Conservation (phyloP, 2,329 filamentous ascomycete species). For the Colletotrichum somersetense region DNA sequence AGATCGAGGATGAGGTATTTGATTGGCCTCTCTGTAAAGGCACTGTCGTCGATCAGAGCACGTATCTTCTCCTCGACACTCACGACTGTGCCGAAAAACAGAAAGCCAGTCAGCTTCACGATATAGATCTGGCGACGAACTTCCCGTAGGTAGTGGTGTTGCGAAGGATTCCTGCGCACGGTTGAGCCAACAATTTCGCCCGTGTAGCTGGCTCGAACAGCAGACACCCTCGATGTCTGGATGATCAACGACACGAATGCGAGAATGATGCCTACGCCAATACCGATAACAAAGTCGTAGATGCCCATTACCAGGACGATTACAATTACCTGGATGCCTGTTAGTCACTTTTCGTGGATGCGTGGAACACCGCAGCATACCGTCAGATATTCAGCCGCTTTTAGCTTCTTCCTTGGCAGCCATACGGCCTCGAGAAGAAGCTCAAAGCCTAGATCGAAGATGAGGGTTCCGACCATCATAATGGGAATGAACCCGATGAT, state of each 20-base stretch:
- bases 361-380: conserved; percentile 57
- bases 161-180: conserved; percentile 89
- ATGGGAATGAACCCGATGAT: conserved; percentile 96
- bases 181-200: conserved; percentile 92
- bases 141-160: conserved; percentile 86
- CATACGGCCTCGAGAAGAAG: conserved; percentile 89
- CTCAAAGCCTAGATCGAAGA: conserved; percentile 95
- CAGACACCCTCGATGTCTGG: conserved; percentile 89
- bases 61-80: conserved; percentile 92
- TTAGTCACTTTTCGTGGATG: conserved; percentile 44
- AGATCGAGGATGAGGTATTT: conserved; percentile 92
- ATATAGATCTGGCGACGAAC: conserved; percentile 91
- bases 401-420: conserved; percentile 88
- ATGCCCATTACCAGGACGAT: conserved; percentile 97
- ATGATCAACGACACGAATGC: conserved; percentile 93
- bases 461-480: conserved; percentile 95
- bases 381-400: conserved; percentile 88
- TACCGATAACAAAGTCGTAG: conserved; percentile 96
- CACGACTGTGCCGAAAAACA: conserved; percentile 99
- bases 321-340: conserved; percentile 71
- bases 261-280: conserved; percentile 89
- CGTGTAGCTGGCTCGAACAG: conserved; percentile 90
- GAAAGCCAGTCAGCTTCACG: conserved; percentile 90
- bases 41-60: conserved; percentile 83
- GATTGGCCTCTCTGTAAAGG: conserved; percentile 83